Evolutionary conservation across 2,329 filamentous ascomycete genomes (phyloP).

Genomic region (Penicillium verrucosum): DNA sequence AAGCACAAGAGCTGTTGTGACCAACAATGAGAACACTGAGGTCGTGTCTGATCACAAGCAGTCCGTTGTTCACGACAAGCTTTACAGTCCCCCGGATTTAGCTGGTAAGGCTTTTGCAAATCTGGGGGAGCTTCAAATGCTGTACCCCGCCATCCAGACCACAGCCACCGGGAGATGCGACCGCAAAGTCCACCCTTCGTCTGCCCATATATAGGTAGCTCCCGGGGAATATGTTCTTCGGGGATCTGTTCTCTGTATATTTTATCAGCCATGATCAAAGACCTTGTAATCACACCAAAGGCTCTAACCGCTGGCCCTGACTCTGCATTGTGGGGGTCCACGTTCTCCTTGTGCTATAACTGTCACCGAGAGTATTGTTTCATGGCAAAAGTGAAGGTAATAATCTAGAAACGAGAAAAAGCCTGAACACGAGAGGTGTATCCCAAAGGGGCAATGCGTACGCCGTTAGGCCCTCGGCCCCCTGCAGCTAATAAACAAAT

Average conservation of each 20-base stretch:
- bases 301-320: not conserved
- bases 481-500: not conserved
- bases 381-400: not conserved
- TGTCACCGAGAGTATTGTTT: not conserved
- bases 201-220: not conserved
- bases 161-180: conserved; percentile 23
- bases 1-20: conserved; percentile 35
- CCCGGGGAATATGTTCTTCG: too few species aligned
- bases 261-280: not conserved
- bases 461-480: not conserved
- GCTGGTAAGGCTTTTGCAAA: conserved; percentile 10
- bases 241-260: not conserved
- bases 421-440: not conserved
- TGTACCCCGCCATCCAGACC: conserved; percentile 19
- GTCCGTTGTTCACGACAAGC: conserved; percentile 30
- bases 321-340: not conserved
- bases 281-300: not conserved
- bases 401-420: not conserved
- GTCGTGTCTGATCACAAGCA: conserved; percentile 28
- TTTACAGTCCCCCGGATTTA: conserved; percentile 19
- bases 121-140: conserved; percentile 6
- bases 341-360: not conserved
- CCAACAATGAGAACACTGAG: conserved; percentile 32
- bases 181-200: conserved; percentile 9
- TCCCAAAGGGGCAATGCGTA: not conserved